Evolutionary conservation across 805 yeast species (phyloP), one percentile per base, ranked within the genome.

Genomic region (Metschnikowia colocasiae): DNA sequence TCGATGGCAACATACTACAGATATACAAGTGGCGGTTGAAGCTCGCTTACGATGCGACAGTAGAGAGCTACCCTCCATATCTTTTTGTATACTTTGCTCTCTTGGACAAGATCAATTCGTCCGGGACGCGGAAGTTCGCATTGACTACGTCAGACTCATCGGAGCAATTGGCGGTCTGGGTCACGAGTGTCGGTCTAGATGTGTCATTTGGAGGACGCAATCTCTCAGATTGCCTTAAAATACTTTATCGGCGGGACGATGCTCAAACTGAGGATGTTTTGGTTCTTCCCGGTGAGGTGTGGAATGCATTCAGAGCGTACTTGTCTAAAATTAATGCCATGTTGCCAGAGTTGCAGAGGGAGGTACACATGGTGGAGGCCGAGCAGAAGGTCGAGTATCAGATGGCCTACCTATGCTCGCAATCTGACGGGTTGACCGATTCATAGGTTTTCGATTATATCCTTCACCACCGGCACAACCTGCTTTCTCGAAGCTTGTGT

Each of bases 401-500:
- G 6, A 57, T 67, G n/a, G 57, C 66, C 31, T 65, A 60, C 51
- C 31, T 66, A 34, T 56, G 60, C 30, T 48, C 55, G 16, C 49
- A 35, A 19, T 8, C 33, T 10, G 19, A 16, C n/a, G 6, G 19
- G 12, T 29, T 35, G 27, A n/a, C 16, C 15, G 9, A 12, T 12
- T 37, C 12, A 37, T 37, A 32, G 44, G 13, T 27, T 52, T 41
- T 67, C 71, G 23, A 71, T 48, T 25, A 61, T 57, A 1, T 55
- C 57, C 59, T 73, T 70, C 16, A 73, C 65, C 10, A 62, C 63
- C 3, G 97, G 97, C 4, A 87, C 96, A 10, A 90, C 87, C 61
- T 87, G 95, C 61, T 91, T 91, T 57, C 97, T 76, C 30, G 94
- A 85, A 1, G 92, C 91, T 6, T 67, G 62, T 12, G 75, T 57